phyloP scores from a whole-genome alignment of 1,284 basidiomycete genomes.

The Ganoderma lucidum region DNA sequence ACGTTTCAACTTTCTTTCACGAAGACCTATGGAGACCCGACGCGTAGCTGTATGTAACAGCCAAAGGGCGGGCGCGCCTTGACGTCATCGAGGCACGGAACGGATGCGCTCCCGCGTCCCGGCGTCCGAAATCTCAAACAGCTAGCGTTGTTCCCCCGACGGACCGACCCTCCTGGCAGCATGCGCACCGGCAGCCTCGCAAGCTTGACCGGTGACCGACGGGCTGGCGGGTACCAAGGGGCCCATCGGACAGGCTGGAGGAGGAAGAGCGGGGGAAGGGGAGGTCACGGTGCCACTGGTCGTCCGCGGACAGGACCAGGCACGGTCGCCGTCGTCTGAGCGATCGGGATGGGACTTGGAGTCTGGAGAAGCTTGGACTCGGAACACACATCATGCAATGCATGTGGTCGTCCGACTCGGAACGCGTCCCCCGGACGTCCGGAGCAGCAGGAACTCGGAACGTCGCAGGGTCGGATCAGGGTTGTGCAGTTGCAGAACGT shows the following conservation, averaged over 20 bases:
- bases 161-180: neutral
- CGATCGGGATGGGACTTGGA: neutral
- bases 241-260: no score
- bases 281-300: neutral
- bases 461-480: neutral
- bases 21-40: neutral
- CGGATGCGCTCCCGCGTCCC: neutral
- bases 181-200: no score
- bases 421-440: slow-evolving; percentile 3
- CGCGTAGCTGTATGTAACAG: neutral
- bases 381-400: neutral
- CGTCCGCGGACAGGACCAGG: neutral
- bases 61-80: neutral
- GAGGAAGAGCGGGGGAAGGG: no score
- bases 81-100: neutral
- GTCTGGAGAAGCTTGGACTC: neutral
- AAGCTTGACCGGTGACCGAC: no score
- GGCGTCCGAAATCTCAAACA: neutral
- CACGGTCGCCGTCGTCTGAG: neutral
- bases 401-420: slow-evolving; percentile 4
- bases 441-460: neutral
- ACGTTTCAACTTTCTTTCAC: neutral
- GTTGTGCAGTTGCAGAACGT: neutral
- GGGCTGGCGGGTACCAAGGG: no score
- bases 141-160: neutral